A percentile compares a stretch with the other conserved stretches of the same genome.
Evolutionary conservation across 1,139 yeast species (phyloP).

Genomic region (Pichia cactophila): DNA sequence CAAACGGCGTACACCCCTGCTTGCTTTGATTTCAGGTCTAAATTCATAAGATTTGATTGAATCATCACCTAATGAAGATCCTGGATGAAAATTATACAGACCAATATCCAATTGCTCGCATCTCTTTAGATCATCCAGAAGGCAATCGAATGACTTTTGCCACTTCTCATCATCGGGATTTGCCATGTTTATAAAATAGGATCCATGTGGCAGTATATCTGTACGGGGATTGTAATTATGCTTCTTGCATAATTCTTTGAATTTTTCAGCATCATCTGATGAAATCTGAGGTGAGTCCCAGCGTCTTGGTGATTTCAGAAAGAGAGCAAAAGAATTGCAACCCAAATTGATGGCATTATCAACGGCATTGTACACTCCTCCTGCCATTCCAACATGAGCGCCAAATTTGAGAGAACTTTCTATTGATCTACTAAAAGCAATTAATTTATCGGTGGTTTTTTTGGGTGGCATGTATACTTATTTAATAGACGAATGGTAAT

Average conservation of each 20-base stretch:
- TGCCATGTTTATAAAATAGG: slow-evolving; percentile 85
- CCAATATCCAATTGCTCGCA: slow-evolving; percentile 85
- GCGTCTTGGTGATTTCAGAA: slow-evolving; percentile 80
- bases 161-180: slow-evolving; percentile 82
- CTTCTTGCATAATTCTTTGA: slow-evolving; percentile 52
- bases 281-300: slow-evolving; percentile 82
- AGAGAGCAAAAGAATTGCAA: slow-evolving; percentile 76
- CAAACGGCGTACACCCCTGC: slow-evolving; percentile 27
- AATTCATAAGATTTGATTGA: slow-evolving; percentile 50
- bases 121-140: slow-evolving; percentile 76
- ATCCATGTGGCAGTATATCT: slow-evolving; percentile 89
- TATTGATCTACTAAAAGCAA: slow-evolving; percentile 6
- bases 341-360: slow-evolving; percentile 70
- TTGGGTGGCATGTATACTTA: slow-evolving; percentile 20
- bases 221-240: slow-evolving; percentile 64
- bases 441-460: slow-evolving; percentile 7
- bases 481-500: not conserved
- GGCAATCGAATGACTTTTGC: slow-evolving; percentile 66
- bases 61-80: slow-evolving; percentile 67
- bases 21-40: slow-evolving; percentile 4
- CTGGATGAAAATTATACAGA: slow-evolving; percentile 90
- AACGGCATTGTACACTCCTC: slow-evolving; percentile 68
- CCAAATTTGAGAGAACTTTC: slow-evolving; percentile 48
- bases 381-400: slow-evolving; percentile 71
- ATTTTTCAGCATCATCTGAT: slow-evolving; percentile 57